Evolutionary conservation across 202 grass and related monocot species (phyloP), one percentile per base, ranked within the genome.

Genomic region (Brachypodium distachyon): DNA sequence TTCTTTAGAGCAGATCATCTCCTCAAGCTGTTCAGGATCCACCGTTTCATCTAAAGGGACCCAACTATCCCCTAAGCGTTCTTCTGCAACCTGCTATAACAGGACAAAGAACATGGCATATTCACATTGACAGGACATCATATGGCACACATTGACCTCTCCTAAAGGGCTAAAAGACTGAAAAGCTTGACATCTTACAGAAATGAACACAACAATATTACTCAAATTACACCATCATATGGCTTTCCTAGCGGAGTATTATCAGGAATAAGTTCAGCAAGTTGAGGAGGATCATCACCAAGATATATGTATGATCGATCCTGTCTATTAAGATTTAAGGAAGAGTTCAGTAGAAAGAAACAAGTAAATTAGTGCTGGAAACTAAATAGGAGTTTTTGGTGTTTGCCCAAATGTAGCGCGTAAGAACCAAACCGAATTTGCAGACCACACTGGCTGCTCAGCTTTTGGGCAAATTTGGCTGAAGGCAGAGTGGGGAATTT

Each of bases 251-350:
- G 73, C 3, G 88, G 94, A 62, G 90, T 91, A 70, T 86, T 93
- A 61, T 91, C 88, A 67, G 90, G 90, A 85, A 93, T 73, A 82
- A 93, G 87, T 53, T 88, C 85, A 77, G 77, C 49, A 36, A 97
- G 77, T 63, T 89, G 81, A 70, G 88, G 18, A 42, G 90, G 89
- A 71, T 96, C 89, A 79, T 96, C 90, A 25, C 93, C 71, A 96
- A 82, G 57, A 96, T 77, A 72, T 96, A 96, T 61, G 92, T 91
- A 80, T 96, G 92, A 54, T 95, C 91, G 74, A 95, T 91, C 81
- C 92, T 96, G 79, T 75, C 21, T 33, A 85, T 47, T 22, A 27
- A 48, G 6, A 51, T 80, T 32, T 14, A 73, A 48, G 46, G 7
- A 34, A 48, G 41, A 27, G 21, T 7, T 78, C 59, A 77, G 28